phyloP scores from a whole-genome alignment of 768 basidiomycete species.

The Ramaria sp. region DNA sequence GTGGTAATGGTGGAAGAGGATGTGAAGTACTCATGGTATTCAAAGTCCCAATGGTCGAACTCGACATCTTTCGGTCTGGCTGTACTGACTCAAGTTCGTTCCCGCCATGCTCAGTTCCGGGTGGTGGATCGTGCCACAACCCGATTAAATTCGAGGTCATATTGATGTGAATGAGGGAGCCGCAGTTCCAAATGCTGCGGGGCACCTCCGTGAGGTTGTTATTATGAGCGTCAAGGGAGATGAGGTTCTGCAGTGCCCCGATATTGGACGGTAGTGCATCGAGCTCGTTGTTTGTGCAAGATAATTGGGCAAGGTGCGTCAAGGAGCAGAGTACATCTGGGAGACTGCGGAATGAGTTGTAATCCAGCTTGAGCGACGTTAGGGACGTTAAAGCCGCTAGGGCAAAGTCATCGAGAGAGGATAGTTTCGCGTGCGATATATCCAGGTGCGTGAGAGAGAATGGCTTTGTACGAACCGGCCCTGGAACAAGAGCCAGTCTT shows the following conservation, averaged over 20 bases:
- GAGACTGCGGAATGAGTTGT: slow-evolving; percentile 76
- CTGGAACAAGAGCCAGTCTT: slow-evolving; percentile 50
- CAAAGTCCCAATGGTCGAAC: slow-evolving; percentile 13
- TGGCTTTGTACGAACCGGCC: slow-evolving; percentile 30
- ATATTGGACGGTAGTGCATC: slow-evolving; percentile 64
- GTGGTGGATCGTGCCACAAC: slow-evolving; percentile 57
- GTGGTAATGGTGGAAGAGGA: slow-evolving; percentile 25
- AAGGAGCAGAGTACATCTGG: slow-evolving; percentile 79
- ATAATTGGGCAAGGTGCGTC: slow-evolving; percentile 54
- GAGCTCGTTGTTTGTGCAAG: slow-evolving; percentile 87
- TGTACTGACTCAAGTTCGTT: neutral
- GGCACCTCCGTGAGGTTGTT: slow-evolving; percentile 79
- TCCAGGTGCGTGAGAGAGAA: slow-evolving; percentile 68
- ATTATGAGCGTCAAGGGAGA: slow-evolving; percentile 77
- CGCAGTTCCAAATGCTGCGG: slow-evolving; percentile 72
- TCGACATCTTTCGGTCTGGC: slow-evolving; percentile 35
- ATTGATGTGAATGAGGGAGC: slow-evolving; percentile 62
- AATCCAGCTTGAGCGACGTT: slow-evolving; percentile 60
- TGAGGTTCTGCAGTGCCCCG: slow-evolving; percentile 63
- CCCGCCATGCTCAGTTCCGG: slow-evolving; percentile 2
- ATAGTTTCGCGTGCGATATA: slow-evolving; percentile 80
- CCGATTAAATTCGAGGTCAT: slow-evolving; percentile 80
- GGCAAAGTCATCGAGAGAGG: slow-evolving; percentile 64
- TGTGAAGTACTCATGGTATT: slow-evolving; percentile 12
- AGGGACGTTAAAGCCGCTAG: slow-evolving; percentile 67